Evolutionary conservation across 2,329 filamentous ascomycete species (phyloP), one percentile per base, ranked within the genome.

Genomic region (Daldinia sp.): DNA sequence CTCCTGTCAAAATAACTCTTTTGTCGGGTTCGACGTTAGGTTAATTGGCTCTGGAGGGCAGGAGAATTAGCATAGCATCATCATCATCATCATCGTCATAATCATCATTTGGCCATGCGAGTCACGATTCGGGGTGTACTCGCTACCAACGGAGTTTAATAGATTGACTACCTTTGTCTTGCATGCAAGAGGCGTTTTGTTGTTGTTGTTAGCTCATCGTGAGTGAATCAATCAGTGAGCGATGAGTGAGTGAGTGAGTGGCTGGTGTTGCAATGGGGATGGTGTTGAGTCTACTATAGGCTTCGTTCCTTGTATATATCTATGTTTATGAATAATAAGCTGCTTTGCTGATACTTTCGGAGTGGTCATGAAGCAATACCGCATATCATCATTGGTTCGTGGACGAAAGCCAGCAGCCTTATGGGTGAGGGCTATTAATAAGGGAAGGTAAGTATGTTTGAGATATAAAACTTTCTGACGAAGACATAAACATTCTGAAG

Each of bases 101-200:
- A 51, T 55, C 63, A 59, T 54, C 26, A n/a, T 41, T 59, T 63
- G 60, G 50, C 42, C 59, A 62, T 23, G 48, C 51, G 41, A 53
- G 58, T 65, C 54, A 44, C 46, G 48, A 50, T 9, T 35, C 51
- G 23, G 54, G 41, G 33, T 41, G 26, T 39, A 39, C 23, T 39
- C 33, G 39, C 54, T 15, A 35, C 33, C 9, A 5, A 51, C 46
- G 46, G 46, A 51, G 46, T n/a, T 30, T 57, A 57, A 39, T 30
- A 42, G 39, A 30, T 18, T n/a, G 23, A 13, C 54, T 41, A 5
- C 46, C 15, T 33, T 57, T 13, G 39, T 51, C 7, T 33, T 33
- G 46, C 46, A 51, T 51, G 30, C 6, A 51, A 51, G 26, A 4
- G 46, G 46, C 26, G 46, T 51, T 39, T 39, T 39, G 46, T 51